Conservation (phyloP, 164 flowering plant species). For the Magnolia sinica region DNA sequence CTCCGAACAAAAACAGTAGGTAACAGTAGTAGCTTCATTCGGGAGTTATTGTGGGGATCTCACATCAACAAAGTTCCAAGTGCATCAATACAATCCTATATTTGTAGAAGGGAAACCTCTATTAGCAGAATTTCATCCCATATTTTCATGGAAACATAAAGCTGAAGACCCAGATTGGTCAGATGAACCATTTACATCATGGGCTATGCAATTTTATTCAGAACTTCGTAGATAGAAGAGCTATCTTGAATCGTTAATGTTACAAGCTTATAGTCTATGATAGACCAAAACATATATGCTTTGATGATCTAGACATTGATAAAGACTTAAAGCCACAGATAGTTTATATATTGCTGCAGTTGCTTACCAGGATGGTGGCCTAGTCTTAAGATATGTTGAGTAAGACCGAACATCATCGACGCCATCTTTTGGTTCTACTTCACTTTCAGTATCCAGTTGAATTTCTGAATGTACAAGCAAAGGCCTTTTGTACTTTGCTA, state of each 20-base stretch:
- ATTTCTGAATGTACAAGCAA: constrained; percentile 95
- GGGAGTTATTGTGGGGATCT: no score
- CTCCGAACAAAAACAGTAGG: no score
- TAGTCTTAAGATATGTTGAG: constrained; percentile 74
- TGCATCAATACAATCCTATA: not conserved
- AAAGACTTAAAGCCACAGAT: not conserved
- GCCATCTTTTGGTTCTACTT: constrained; percentile 27
- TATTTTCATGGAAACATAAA: no score
- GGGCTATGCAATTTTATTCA: not conserved
- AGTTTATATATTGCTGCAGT: not conserved
- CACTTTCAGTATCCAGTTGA: constrained; percentile 37
- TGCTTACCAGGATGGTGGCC: constrained; percentile 80
- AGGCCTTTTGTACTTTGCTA: constrained; percentile 86
- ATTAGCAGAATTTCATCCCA: not conserved
- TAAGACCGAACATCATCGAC: constrained; percentile 51
- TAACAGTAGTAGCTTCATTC: no score
- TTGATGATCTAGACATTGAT: not conserved
- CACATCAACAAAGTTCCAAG: no score
- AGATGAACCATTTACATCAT: not conserved
- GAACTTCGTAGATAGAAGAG: not conserved
- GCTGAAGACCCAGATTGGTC: no score
- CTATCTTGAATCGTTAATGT: not conserved
- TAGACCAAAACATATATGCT: not conserved
- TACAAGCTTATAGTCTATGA: not conserved
- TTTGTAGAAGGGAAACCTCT: not conserved